Conservation (phyloP, 1,284 basidiomycete genomes). For the Hymenochaete sp. region DNA sequence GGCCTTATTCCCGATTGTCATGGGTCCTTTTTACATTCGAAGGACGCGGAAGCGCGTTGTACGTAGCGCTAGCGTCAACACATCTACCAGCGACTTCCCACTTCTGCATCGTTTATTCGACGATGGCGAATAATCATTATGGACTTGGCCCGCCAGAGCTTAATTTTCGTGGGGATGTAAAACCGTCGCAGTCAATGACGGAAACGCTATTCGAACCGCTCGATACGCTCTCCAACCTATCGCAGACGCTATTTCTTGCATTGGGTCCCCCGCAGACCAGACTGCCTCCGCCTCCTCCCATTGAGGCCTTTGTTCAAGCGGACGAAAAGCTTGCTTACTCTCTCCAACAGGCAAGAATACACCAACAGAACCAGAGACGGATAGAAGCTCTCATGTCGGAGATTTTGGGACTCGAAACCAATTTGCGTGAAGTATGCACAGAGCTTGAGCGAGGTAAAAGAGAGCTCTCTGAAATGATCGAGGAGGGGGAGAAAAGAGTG, state of each 20-base stretch:
- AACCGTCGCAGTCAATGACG: constrained; percentile 28
- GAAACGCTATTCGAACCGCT: constrained; percentile 55
- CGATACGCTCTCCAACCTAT: constrained; percentile 50
- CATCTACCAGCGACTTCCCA: too few relatives aligned
- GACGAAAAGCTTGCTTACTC: constrained; percentile 56
- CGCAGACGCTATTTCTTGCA: constrained; percentile 62
- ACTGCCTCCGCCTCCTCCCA: constrained; percentile 53
- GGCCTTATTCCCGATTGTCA: too few relatives aligned
- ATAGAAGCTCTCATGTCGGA: constrained; percentile 64
- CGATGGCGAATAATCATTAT: background rate
- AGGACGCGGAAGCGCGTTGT: too few relatives aligned
- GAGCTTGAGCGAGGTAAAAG: constrained; percentile 55
- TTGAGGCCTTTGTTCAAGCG: constrained; percentile 48
- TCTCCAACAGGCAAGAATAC: constrained; percentile 54
- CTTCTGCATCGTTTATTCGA: background rate
- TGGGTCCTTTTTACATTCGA: too few relatives aligned
- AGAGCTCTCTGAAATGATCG: constrained; percentile 58
- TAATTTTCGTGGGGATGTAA: constrained; percentile 25
- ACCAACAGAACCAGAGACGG: constrained; percentile 64
- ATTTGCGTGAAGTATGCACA: constrained; percentile 56
- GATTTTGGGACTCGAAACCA: constrained; percentile 53
- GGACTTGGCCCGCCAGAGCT: constrained; percentile 2
- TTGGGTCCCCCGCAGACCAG: constrained; percentile 55
- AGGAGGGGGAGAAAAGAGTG: constrained; percentile 62
- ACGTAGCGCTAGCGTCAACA: too few relatives aligned